These are phyloP conservation scores for Emergomyces orientalis DNA, from an alignment of 2,329 filamentous ascomycete species.

Conservation along the genomic window DNA sequence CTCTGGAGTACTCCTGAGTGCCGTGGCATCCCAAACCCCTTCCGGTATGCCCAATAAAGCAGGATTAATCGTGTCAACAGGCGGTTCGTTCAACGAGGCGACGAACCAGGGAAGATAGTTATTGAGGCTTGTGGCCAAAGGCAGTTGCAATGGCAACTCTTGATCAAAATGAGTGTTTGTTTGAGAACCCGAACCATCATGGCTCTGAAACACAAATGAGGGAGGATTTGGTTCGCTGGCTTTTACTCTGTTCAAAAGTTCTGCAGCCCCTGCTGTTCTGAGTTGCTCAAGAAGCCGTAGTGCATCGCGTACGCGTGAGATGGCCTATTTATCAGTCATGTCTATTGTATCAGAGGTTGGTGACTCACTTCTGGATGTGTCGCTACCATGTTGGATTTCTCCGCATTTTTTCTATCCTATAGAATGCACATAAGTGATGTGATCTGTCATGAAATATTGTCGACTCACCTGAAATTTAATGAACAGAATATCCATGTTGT, in stretches of 20 bases:
- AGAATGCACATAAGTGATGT: slow-evolving; percentile 7
- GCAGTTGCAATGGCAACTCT: slow-evolving; percentile 3
- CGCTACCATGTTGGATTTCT: slow-evolving; percentile 4
- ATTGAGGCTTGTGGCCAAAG: slow-evolving; percentile 12
- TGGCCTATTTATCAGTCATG: slow-evolving; percentile 1
- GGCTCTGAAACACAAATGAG: slow-evolving; percentile 6
- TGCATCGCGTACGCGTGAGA: slow-evolving; percentile 2
- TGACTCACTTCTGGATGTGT: slow-evolving; percentile 8
- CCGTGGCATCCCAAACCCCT: not conserved
- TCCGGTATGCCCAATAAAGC: slow-evolving; percentile 3
- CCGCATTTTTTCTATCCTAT: slow-evolving; percentile 7
- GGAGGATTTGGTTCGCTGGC: not conserved
- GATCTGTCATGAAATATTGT: slow-evolving; percentile 3
- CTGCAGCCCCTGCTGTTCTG: slow-evolving; percentile 8
- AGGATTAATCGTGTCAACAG: slow-evolving; percentile 8
- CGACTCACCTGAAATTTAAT: slow-evolving; percentile 8
- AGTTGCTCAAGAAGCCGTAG: slow-evolving; percentile 10
- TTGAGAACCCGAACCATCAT: not conserved
- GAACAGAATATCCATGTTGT: slow-evolving; percentile 5
- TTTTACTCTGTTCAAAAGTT: slow-evolving; percentile 8
- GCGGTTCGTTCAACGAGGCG: not conserved
- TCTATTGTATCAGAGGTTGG: slow-evolving; percentile 1
- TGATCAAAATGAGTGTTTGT: not conserved
- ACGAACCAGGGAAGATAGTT: not conserved
- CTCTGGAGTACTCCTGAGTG: not conserved